Conservation (phyloP, 768 basidiomycete species). For the Filobasidium floriforme region DNA sequence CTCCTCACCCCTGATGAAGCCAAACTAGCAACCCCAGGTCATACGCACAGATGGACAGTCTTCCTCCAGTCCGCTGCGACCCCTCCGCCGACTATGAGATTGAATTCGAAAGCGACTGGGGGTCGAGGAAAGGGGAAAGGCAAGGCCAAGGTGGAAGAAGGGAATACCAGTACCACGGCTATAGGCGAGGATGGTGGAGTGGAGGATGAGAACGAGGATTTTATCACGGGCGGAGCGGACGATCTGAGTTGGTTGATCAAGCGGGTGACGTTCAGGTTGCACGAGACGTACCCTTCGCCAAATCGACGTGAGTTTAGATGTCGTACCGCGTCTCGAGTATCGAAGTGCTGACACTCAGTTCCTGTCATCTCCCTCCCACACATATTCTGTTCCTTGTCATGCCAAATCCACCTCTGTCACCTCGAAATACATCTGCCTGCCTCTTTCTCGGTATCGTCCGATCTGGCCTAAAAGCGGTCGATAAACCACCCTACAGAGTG, state of each 20-base stretch:
- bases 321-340: background rate
- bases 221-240: conserved; percentile 66
- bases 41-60: conserved; percentile 91
- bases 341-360: too few relatives aligned
- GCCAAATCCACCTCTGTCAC: background rate
- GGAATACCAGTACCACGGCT: too few relatives aligned
- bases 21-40: conserved; percentile 31
- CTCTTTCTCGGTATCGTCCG: too few relatives aligned
- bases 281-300: conserved; percentile 90
- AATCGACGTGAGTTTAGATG: conserved; percentile 61
- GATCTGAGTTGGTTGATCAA: conserved; percentile 88
- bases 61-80: conserved; percentile 84
- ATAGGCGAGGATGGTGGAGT: conserved; percentile 3
- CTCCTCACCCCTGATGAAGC: conserved; percentile 65
- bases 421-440: too few relatives aligned
- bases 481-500: conserved; percentile 88
- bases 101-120: background rate
- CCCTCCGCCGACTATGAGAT: conserved; percentile 44
- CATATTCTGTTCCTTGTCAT: too few relatives aligned
- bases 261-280: conserved; percentile 91
- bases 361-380: too few relatives aligned
- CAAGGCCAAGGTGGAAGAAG: conserved; percentile 16
- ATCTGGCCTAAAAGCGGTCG: too few relatives aligned
- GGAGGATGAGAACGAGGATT: conserved; percentile 54
- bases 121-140: conserved; percentile 38